Evolutionary conservation across 2,329 filamentous ascomycete genomes (phyloP), one percentile per base, ranked within the genome.

Genomic region (Talaromyces amestolkiae): DNA sequence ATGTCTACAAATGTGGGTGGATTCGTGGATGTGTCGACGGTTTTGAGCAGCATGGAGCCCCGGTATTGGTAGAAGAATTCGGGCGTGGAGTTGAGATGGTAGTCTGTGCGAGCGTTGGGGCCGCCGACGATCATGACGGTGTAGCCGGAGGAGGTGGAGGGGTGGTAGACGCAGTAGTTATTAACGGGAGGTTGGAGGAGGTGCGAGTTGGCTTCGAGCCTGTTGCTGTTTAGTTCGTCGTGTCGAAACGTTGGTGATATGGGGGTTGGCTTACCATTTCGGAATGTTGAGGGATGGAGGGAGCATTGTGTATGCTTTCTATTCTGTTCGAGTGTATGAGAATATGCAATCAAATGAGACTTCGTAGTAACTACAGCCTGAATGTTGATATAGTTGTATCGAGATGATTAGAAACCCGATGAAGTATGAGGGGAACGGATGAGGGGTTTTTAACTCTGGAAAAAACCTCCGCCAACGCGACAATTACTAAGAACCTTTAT

Each of bases 11-110:
- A 96, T 58, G 81, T 75, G 0, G 77, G 77, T 67, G 76, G 84
- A 77, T 65, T 83, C 78, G 73, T 82, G 66, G 73, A 75, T 6
- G 78, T 79, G 74, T 97, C 92, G 69, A 97, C 91, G 17, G 95
- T 91, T 77, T 96, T 96, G 71, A 99, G 89, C 65, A 95, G 84
- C 94, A 98, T 97, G 70, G 90, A 89, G 70, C 95, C 95, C 73
- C 89, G 89, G 85, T 97, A 88, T 80, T 98, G 94, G 85, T 95
- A 98, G 87, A 98, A 99, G 89, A 93, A 98, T 79, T 98, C 95
- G 13, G 95, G 89, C 0, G 94, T 98, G 72, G 88, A 83, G 84
- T 98, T 98, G 86, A 98, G 94, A 85, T 98, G 95, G 84, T 97
- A 99, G 84, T 98, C 95, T 64, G 93, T 97, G 69, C 95, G 89